Conservation (phyloP, 352 stramenopile species). For the Pythium folliculosum region DNA sequence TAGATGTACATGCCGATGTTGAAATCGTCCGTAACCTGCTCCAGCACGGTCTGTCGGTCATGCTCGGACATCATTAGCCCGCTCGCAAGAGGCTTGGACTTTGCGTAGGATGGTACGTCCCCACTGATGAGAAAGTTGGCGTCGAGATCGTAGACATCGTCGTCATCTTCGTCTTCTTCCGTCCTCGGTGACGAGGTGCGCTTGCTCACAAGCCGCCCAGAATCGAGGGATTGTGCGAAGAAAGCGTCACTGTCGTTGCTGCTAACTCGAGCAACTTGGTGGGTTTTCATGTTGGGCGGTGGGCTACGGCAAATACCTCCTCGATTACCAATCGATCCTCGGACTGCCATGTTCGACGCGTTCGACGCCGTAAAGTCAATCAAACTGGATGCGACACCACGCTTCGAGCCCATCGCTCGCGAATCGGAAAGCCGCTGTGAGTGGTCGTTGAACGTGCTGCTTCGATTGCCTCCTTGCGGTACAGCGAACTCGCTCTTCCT, state of each 20-base stretch:
- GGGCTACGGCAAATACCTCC: conserved; percentile 5
- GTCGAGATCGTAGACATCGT: conserved; percentile 7
- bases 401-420: conserved; percentile 9
- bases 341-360: conserved; percentile 22
- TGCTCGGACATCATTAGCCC: conserved; percentile 49
- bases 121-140: conserved; percentile 19
- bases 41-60: conserved; percentile 60
- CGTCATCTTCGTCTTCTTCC: conserved; percentile 9
- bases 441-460: conserved; percentile 24
- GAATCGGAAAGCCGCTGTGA: conserved; percentile 22
- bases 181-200: background rate
- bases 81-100: conserved; percentile 40
- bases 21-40: conserved; percentile 64
- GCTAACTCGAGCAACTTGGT: conserved; percentile 25
- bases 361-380: conserved; percentile 16
- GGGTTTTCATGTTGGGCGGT: conserved; percentile 8
- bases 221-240: conserved; percentile 16
- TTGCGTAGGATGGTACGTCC: conserved; percentile 11
- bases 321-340: conserved; percentile 15
- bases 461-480: conserved; percentile 8
- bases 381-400: conserved; percentile 13
- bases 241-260: conserved; percentile 16
- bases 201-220: background rate
- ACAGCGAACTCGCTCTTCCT: conserved; percentile 11
- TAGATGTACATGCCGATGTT: conserved; percentile 73